Conservation (phyloP, 1,284 basidiomycete species). For the Apiotrichum laibachii region DNA sequence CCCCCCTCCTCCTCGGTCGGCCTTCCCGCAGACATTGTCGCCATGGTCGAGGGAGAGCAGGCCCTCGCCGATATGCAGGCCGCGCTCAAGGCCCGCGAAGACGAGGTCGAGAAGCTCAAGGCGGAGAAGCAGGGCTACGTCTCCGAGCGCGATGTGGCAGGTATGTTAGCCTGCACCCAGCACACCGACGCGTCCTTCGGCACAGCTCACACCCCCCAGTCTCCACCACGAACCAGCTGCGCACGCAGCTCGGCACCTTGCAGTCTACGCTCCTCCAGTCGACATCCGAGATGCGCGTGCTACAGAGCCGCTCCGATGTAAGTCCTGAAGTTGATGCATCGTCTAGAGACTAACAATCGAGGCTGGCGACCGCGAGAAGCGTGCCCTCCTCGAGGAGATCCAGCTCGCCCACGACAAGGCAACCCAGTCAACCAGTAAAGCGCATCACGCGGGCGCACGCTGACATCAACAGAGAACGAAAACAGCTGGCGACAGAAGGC, state of each 20-base stretch:
- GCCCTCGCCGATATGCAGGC: constrained; percentile 42
- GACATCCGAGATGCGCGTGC: constrained; percentile 35
- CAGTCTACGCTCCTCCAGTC: constrained; percentile 37
- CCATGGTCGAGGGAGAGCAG: constrained; percentile 49
- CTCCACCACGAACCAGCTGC: constrained; percentile 38
- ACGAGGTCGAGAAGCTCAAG: constrained; percentile 33
- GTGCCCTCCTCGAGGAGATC: constrained; percentile 42
- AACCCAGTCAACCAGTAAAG: constrained; percentile 34
- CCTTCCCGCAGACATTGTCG: constrained; percentile 31
- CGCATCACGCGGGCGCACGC: no score
- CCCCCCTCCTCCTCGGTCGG: constrained; percentile 2
- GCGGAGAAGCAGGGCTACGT: constrained; percentile 31
- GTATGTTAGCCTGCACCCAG: constrained; percentile 17
- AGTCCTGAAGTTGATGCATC: constrained; percentile 8
- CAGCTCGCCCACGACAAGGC: constrained; percentile 39
- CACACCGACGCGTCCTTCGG: no score
- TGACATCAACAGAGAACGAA: constrained; percentile 35
- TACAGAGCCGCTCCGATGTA: constrained; percentile 39
- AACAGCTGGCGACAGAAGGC: constrained; percentile 39
- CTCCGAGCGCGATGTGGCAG: constrained; percentile 35
- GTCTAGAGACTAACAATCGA: constrained; percentile 8
- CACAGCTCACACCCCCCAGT: constrained; percentile 20
- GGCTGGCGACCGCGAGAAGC: constrained; percentile 45
- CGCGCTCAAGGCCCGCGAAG: constrained; percentile 33
- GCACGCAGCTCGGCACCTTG: constrained; percentile 39